These are phyloP conservation scores for Calonectria hongkongensis DNA, from an alignment of 2,329 filamentous ascomycete genomes.

Conservation along the genomic window DNA sequence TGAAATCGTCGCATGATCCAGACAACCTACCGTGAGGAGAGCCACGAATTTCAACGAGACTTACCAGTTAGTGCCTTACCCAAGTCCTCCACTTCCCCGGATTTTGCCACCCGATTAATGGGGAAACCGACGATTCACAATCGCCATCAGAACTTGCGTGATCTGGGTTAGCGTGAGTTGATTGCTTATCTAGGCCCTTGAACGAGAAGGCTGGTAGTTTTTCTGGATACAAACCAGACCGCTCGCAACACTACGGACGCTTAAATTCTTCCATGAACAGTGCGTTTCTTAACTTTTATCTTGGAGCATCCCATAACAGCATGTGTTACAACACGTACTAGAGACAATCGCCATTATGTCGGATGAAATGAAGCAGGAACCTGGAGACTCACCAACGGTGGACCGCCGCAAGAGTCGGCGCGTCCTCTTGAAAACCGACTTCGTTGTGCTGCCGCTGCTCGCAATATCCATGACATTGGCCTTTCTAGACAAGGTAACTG, in stretches of 20 bases:
- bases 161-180: not conserved
- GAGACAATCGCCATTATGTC: constrained; percentile 22
- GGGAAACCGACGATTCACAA: not conserved
- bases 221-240: not conserved
- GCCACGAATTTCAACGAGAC: not conserved
- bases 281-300: too few relatives aligned
- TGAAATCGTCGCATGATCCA: not conserved
- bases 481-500: constrained; percentile 42
- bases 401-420: not conserved
- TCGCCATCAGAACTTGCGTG: not conserved
- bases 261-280: not conserved
- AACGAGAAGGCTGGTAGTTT: too few relatives aligned
- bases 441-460: constrained; percentile 39
- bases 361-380: constrained; percentile 41
- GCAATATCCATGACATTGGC: constrained; percentile 44
- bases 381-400: constrained; percentile 35
- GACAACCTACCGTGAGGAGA: not conserved
- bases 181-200: not conserved
- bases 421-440: constrained; percentile 41
- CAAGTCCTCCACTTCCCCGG: not conserved
- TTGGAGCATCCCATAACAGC: not conserved
- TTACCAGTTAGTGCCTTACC: not conserved
- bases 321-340: not conserved
- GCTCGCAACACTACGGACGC: not conserved
- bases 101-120: not conserved